Evolutionary conservation across 768 basidiomycete species (phyloP).

Genomic region (Phylloporus sp.): DNA sequence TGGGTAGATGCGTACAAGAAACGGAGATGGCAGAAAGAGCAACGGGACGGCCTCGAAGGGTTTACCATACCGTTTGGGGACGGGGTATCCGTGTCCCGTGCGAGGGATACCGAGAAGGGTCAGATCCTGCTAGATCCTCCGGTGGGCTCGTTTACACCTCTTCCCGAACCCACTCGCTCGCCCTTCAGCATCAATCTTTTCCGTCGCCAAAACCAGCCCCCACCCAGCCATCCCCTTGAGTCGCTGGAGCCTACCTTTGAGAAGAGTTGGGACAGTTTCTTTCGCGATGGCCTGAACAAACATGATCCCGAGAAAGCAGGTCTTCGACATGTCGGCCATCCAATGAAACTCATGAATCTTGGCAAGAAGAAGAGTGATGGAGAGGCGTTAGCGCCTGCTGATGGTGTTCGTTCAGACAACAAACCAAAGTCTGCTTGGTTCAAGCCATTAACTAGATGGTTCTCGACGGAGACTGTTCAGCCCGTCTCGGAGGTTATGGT

Average conservation of each 20-base stretch:
- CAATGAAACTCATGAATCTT: constrained; percentile 43
- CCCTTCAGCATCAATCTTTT: constrained; percentile 34
- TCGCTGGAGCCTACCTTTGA: constrained; percentile 31
- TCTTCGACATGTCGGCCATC: constrained; percentile 25
- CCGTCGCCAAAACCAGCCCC: constrained; percentile 34
- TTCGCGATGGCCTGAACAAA: constrained; percentile 26
- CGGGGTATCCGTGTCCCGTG: constrained; percentile 13
- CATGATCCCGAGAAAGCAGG: constrained; percentile 23
- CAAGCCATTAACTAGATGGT: constrained; percentile 31
- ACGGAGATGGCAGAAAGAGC: constrained; percentile 49
- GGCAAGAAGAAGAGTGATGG: constrained; percentile 38
- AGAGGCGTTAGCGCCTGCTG: constrained; percentile 20
- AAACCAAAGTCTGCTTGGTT: constrained; percentile 33
- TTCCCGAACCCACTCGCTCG: constrained; percentile 36
- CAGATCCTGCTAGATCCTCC: constrained; percentile 21
- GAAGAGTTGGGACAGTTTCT: constrained; percentile 46
- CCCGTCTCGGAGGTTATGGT: constrained; percentile 19
- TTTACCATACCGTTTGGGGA: constrained; percentile 30
- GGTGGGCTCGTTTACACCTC: constrained; percentile 48
- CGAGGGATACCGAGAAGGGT: constrained; percentile 25
- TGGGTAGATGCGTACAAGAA: constrained; percentile 46
- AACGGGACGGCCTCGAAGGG: constrained; percentile 46
- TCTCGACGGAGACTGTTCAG: constrained; percentile 17
- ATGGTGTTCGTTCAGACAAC: constrained; percentile 23
- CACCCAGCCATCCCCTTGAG: constrained; percentile 24